A percentile compares a stretch with the other conserved stretches of the same genome.
phyloP scores from a whole-genome alignment of 1,284 basidiomycete genomes.

The Ustilago lituana region DNA sequence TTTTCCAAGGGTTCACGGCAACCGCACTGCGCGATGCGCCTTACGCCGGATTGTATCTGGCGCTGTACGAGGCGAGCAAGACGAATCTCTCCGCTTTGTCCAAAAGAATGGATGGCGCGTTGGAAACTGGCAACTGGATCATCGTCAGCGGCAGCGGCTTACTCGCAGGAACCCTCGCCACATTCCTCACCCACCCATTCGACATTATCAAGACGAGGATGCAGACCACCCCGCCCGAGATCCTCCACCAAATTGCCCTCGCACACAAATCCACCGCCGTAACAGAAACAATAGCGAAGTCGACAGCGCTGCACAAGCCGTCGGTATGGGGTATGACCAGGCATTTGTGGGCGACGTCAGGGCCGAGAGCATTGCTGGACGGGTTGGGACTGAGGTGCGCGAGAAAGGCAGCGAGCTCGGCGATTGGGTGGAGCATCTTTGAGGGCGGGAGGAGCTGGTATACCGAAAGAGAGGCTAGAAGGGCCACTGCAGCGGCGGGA shows the following conservation, averaged over 20 bases:
- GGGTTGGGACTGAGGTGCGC: slow-evolving; percentile 63
- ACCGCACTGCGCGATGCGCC: slow-evolving; percentile 93
- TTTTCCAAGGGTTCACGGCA: slow-evolving; percentile 87
- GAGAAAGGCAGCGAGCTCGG: slow-evolving; percentile 62
- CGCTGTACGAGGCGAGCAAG: slow-evolving; percentile 76
- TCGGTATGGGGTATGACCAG: slow-evolving; percentile 39
- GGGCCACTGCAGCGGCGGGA: background rate
- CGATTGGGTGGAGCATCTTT: slow-evolving; percentile 66
- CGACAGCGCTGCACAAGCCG: slow-evolving; percentile 2
- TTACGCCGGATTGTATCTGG: slow-evolving; percentile 91
- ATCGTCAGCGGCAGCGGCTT: slow-evolving; percentile 54
- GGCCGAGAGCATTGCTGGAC: slow-evolving; percentile 54
- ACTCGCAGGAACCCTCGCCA: slow-evolving; percentile 61
- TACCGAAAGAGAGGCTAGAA: slow-evolving; percentile 26
- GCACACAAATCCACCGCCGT: background rate
- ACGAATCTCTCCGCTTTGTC: slow-evolving; percentile 35
- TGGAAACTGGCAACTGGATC: slow-evolving; percentile 53
- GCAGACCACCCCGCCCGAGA: slow-evolving; percentile 54
- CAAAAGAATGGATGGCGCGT: slow-evolving; percentile 1
- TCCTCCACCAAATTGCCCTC: slow-evolving; percentile 21
- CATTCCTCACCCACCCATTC: slow-evolving; percentile 65
- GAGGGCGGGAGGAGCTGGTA: slow-evolving; percentile 56
- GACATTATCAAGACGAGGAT: slow-evolving; percentile 66
- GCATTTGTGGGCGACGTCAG: slow-evolving; percentile 42
- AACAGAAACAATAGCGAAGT: background rate